Conservation (phyloP, 805 yeast genomes). For the Kodamaea neixiangensis region DNA sequence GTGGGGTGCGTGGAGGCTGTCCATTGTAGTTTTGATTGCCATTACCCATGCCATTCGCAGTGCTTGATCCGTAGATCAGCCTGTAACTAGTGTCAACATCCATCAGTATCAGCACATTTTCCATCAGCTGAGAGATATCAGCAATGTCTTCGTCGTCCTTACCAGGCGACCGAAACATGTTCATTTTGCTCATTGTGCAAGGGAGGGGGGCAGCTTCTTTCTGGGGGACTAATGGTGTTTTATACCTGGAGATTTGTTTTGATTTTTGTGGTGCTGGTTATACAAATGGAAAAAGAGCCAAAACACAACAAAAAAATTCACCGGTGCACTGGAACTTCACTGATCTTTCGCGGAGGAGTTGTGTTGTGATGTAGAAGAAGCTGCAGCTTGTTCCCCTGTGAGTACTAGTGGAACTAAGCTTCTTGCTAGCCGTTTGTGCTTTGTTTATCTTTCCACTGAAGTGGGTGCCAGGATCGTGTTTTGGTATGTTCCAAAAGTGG, state of each 20-base stretch:
- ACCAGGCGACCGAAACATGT: constrained; percentile 8
- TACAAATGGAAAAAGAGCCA: background rate
- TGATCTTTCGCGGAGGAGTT: background rate
- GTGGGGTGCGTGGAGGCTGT: constrained; percentile 17
- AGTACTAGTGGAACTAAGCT: background rate
- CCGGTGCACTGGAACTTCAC: background rate
- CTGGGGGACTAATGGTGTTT: background rate
- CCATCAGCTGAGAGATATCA: constrained; percentile 44
- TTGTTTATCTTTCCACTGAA: background rate
- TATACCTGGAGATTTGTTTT: constrained; percentile 2
- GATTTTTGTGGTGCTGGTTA: constrained; percentile 11
- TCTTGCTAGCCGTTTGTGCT: background rate
- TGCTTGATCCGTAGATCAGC: constrained; percentile 11
- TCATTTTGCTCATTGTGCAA: constrained; percentile 5
- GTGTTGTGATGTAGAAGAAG: background rate
- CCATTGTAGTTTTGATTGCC: background rate
- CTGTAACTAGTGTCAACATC: constrained; percentile 39
- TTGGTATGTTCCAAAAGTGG: background rate
- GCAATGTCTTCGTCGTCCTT: constrained; percentile 21
- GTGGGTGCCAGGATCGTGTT: background rate
- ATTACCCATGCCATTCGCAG: background rate
- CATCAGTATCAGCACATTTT: constrained; percentile 44
- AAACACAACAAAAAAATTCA: background rate
- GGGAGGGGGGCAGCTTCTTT: background rate
- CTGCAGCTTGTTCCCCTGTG: background rate